Evolutionary conservation across 2,329 filamentous ascomycete genomes (phyloP), one percentile per base, ranked within the genome.

Genomic region (Fusarium multiceps): DNA sequence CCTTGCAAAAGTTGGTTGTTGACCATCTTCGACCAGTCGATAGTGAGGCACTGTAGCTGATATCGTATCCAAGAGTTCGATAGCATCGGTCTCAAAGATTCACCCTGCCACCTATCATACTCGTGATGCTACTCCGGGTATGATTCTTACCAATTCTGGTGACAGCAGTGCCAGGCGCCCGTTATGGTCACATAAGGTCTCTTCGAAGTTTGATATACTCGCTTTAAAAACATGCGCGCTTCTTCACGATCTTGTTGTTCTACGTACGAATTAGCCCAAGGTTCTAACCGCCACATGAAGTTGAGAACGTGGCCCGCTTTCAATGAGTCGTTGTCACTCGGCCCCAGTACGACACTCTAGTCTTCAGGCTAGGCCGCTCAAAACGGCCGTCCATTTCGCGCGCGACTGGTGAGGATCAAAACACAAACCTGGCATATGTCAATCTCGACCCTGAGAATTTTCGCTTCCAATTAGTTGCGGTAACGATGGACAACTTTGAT

Each of bases 271-370:
- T 71, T 71, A n/a, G 55, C 50, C 59, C 57, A 57, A 66, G 53
- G 48, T 72, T 53, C 53, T 69, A 75, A 68, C 72, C 71, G 73
- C 73, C 72, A 73, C 73, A 69, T 71, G 68, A 72, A 72, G 68
- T 73, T 72, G 73, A 69, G 73, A 74, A 74, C 73, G 71, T 75
- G 73, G 72, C 72, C 72, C 73, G 72, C 73, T 71, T 68, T 72
- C 72, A 75, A 68, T 75, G 73, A 75, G 72, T 74, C 70, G 73
- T 65, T 62, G 68, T 61, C 61, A 71, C 61, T 62, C 53, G 55
- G 62, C 66, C 64, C 73, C 70, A 64, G 64, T 63, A 64, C 72
- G 59, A 71, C 62, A 55, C 71, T 74, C 65, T 63, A 66, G 69
- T 56, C 58, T 58, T 60, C 42, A 58, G 28, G 48, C 66, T 70